Conservation (phyloP, 1,284 basidiomycete genomes). For the Vanrija sp. region DNA sequence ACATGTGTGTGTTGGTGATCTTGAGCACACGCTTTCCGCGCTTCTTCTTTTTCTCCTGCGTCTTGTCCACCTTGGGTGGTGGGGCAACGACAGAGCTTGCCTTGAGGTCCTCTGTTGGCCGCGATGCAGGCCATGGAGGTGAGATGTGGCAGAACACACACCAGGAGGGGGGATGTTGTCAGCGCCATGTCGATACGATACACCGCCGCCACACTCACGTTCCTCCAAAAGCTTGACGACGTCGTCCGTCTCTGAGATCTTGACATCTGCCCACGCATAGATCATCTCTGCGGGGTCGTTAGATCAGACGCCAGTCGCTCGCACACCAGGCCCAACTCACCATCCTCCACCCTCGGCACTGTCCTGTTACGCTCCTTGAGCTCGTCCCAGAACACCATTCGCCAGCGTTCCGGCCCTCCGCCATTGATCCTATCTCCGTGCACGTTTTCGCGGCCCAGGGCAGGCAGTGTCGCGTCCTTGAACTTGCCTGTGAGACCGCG, state of each 20-base stretch:
- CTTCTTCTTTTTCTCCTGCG: conserved; percentile 42
- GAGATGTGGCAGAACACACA: too few species aligned
- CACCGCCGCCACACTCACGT: conserved; percentile 20
- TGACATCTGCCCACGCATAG: conserved; percentile 43
- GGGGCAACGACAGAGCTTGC: conserved; percentile 25
- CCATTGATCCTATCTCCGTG: conserved; percentile 33
- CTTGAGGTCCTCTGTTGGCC: conserved; percentile 34
- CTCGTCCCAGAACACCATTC: conserved; percentile 45
- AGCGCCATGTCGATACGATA: not conserved
- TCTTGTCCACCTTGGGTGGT: conserved; percentile 30
- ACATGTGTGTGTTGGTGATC: conserved; percentile 49
- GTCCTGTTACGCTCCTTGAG: conserved; percentile 37
- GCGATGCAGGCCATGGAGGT: not conserved
- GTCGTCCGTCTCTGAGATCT: conserved; percentile 43
- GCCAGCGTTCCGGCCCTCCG: conserved; percentile 35
- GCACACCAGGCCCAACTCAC: conserved; percentile 33
- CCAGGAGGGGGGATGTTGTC: not conserved
- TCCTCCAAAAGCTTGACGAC: conserved; percentile 41
- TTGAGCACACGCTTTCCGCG: conserved; percentile 33
- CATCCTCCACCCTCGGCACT: conserved; percentile 39
- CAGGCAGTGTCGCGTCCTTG: conserved; percentile 39
- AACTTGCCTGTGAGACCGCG: conserved; percentile 33
- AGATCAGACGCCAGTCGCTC: not conserved
- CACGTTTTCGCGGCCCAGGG: conserved; percentile 39
- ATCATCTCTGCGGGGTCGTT: conserved; percentile 33